Evolutionary conservation across 2,329 filamentous ascomycete species (phyloP), one percentile per base, ranked within the genome.

Genomic region (Gliomastix tumulicola): DNA sequence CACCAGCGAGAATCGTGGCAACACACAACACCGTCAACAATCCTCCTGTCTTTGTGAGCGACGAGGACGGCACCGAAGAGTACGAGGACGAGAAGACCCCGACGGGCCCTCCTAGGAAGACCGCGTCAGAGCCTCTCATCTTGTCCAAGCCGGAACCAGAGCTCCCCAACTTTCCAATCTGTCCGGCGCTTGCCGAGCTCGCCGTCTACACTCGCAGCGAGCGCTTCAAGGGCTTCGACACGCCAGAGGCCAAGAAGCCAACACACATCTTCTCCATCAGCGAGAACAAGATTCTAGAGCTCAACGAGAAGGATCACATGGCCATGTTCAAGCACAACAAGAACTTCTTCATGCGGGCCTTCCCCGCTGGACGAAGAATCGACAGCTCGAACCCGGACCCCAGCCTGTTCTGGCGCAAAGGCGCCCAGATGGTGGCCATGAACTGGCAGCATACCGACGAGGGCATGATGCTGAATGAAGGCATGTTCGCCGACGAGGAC

Each of bases 361-460:
- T 96, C 54, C 92, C 92, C 6, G 82, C 83, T 18, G 82, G 78
- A 4, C 73, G 76, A 42, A 80, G 89, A 23, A 72, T 96, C 36
- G 79, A 82, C 49, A 96, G 89, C 31, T 87, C 85, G n/a, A 98
- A 98, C 55, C 92, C 92, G 28, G 89, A 97, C 50, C 92, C 92
- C 1, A 81, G 88, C 44, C 79, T 79, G 30, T 94, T 88, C 55
- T 98, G 92, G 92, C 80, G 88, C 34, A 81, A 86, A 36, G 92
- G 92, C 20, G 89, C 96, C 16, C 92, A 98, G 59, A 97, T 98
- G 90, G 89, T 88, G 6, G 90, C 92, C 15, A 74, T 97, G 58
- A 98, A 98, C 57, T 97, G 92, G 90, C 92, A 98, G 60, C 90
- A 84, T 4, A 84, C 89, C 47, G 90, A 97, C 55, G 79, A 92